A percentile compares a stretch with the other conserved stretches of the same genome.
Evolutionary conservation across 345 rosid genomes (phyloP).

Genomic region (Salix exigua): DNA sequence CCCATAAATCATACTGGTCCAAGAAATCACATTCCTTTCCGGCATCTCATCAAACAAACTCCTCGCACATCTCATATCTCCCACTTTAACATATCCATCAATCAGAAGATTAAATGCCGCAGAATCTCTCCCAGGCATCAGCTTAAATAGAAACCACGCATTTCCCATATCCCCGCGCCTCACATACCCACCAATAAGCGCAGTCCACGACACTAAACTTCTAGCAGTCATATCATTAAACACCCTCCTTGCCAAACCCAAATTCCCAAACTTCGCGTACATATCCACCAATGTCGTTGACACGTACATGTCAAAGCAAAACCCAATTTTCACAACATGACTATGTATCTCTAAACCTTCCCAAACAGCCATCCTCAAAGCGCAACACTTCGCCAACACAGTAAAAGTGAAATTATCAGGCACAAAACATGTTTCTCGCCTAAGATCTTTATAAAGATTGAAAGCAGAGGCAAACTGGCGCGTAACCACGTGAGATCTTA

Average conservation of each 20-base stretch:
- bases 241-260: constrained; percentile 41
- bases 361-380: constrained; percentile 31
- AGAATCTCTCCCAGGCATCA: constrained; percentile 54
- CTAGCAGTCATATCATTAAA: constrained; percentile 65
- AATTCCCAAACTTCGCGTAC: constrained; percentile 55
- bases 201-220: constrained; percentile 75
- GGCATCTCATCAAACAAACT: constrained; percentile 57
- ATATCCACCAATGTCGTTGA: constrained; percentile 64
- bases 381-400: constrained; percentile 49
- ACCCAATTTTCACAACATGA: constrained; percentile 50
- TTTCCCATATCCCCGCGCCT: constrained; percentile 43
- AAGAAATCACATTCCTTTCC: constrained; percentile 54
- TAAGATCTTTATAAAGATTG: constrained; percentile 46
- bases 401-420: constrained; percentile 65
- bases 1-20: constrained; percentile 75
- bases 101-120: constrained; percentile 57
- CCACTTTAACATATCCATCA: constrained; percentile 62
- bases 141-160: constrained; percentile 49
- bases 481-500: constrained; percentile 46
- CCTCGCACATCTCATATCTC: constrained; percentile 54
- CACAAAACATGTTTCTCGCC: constrained; percentile 37
- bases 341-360: constrained; percentile 56
- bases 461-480: constrained; percentile 42
- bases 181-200: constrained; percentile 54
- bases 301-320: constrained; percentile 54